A percentile compares a stretch with the other conserved stretches of the same genome.
Conservation (phyloP, 805 yeast species). For the Yarrowia sp. region DNA sequence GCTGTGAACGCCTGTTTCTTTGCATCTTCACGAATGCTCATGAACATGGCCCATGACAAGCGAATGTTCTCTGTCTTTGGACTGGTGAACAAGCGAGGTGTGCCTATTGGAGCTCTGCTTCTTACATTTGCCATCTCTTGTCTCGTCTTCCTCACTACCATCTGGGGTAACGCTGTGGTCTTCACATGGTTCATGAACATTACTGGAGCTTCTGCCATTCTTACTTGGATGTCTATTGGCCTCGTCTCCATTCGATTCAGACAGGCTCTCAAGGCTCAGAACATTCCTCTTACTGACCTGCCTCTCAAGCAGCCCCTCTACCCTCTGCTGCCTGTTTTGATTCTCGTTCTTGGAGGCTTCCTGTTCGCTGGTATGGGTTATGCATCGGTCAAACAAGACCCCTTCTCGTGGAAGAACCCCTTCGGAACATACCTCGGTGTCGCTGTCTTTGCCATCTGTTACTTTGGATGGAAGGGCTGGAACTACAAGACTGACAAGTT, state of each 20-base stretch:
- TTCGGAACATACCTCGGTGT: conserved; percentile 58
- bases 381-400: conserved; percentile 45
- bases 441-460: conserved; percentile 53
- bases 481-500: conserved; percentile 47
- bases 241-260: conserved; percentile 65
- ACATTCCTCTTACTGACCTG: conserved; percentile 10
- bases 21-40: conserved; percentile 63
- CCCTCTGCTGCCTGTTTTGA: conserved; percentile 18
- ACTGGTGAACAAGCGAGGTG: conserved; percentile 60
- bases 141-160: conserved; percentile 70
- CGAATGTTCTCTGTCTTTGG: conserved; percentile 61
- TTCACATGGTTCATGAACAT: conserved; percentile 71
- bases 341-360: conserved; percentile 23
- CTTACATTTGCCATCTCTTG: conserved; percentile 62
- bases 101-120: conserved; percentile 63
- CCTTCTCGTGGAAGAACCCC: conserved; percentile 52
- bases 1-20: conserved; percentile 70
- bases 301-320: conserved; percentile 16
- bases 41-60: conserved; percentile 59
- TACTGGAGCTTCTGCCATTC: conserved; percentile 65
- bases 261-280: conserved; percentile 54
- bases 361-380: conserved; percentile 51
- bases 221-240: conserved; percentile 69
- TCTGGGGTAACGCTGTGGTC: conserved; percentile 61
- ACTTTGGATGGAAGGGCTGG: conserved; percentile 51